Evolutionary conservation across 495 filamentous ascomycete species (phyloP).

Genomic region (Penicillium verhagenii): DNA sequence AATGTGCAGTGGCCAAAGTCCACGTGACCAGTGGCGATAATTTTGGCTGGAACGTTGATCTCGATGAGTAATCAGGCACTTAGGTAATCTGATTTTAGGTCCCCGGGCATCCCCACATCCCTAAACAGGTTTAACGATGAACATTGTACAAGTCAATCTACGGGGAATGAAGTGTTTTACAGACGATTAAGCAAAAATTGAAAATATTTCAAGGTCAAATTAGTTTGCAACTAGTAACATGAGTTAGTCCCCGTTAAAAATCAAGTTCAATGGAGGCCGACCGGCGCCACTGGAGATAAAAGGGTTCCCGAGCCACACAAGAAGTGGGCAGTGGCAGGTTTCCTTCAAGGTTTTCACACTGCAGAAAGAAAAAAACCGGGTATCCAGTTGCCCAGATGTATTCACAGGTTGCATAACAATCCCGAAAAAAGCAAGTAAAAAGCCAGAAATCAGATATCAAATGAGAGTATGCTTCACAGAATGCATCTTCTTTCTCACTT

Average conservation of each 20-base stretch:
- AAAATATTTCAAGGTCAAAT: too few relatives aligned
- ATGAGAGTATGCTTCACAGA: too few relatives aligned
- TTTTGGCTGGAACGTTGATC: not conserved
- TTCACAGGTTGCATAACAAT: too few relatives aligned
- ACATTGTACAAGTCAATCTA: not conserved
- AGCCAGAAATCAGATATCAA: too few relatives aligned
- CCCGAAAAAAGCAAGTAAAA: too few relatives aligned
- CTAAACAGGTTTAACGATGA: conserved; percentile 13
- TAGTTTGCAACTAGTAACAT: too few relatives aligned
- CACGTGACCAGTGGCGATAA: conserved; percentile 11
- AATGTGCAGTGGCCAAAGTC: not conserved
- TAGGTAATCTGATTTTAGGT: not conserved
- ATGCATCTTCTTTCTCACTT: too few relatives aligned
- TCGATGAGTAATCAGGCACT: not conserved
- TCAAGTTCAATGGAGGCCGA: not conserved
- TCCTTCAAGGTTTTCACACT: not conserved
- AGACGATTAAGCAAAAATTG: too few relatives aligned
- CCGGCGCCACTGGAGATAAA: not conserved
- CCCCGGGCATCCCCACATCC: conserved; percentile 12
- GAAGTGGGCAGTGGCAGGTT: not conserved
- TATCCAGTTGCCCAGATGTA: too few relatives aligned
- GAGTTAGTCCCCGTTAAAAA: too few relatives aligned
- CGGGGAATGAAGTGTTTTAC: not conserved
- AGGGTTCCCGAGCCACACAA: not conserved
- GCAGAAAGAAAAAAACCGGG: not conserved